These are phyloP conservation scores for Epithele typhae DNA, from an alignment of 768 basidiomycete genomes.

Conservation along the genomic window DNA sequence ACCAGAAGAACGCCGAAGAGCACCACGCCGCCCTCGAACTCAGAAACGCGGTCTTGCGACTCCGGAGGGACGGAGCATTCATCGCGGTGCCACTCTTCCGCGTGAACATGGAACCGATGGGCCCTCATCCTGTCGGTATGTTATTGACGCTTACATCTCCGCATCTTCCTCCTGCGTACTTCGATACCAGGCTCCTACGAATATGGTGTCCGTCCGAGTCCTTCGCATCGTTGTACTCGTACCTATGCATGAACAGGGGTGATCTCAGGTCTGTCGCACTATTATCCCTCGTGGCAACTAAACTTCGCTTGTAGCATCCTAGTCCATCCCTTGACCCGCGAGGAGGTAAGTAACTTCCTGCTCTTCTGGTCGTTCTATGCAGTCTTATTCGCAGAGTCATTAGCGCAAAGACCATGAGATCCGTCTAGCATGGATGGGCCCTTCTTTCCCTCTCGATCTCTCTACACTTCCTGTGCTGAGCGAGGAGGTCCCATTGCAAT, in stretches of 20 bases:
- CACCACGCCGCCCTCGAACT: slow-evolving; percentile 63
- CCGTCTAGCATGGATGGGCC: slow-evolving; percentile 73
- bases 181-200: slow-evolving; percentile 84
- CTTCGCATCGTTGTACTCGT: slow-evolving; percentile 73
- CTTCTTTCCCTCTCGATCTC: slow-evolving; percentile 64
- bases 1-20: slow-evolving; percentile 58
- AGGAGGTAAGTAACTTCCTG: slow-evolving; percentile 47
- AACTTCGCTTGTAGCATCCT: slow-evolving; percentile 46
- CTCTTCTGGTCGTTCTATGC: neutral
- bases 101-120: slow-evolving; percentile 64
- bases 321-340: slow-evolving; percentile 69
- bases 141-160: neutral
- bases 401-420: slow-evolving; percentile 58
- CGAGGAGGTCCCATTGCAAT: slow-evolving; percentile 61
- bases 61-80: slow-evolving; percentile 73
- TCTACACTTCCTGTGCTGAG: slow-evolving; percentile 46
- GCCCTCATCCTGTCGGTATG: slow-evolving; percentile 75
- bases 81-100: slow-evolving; percentile 73
- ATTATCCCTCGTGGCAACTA: neutral
- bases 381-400: neutral
- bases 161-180: neutral
- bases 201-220: slow-evolving; percentile 77
- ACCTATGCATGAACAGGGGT: slow-evolving; percentile 64
- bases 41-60: slow-evolving; percentile 64
- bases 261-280: slow-evolving; percentile 53